These are phyloP conservation scores for Rhododendron kiyosumense DNA, from an alignment of 148 eudicot genomes.

Conservation along the genomic window DNA sequence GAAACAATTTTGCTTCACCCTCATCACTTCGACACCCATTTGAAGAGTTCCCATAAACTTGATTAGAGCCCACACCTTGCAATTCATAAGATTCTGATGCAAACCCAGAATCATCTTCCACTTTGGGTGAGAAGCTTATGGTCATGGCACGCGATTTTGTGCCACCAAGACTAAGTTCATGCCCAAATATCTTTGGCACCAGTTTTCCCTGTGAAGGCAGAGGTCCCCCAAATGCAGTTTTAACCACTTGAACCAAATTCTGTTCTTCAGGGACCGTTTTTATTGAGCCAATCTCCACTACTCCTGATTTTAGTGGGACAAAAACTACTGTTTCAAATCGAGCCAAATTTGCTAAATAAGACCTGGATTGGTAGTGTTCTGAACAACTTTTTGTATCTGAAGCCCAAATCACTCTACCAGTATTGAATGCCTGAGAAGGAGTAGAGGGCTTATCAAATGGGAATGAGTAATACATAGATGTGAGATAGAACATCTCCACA, in stretches of 20 bases:
- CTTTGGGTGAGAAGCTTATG: constrained; percentile 76
- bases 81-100: constrained; percentile 46
- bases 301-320: constrained; percentile 74
- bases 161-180: constrained; percentile 63
- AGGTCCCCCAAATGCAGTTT: constrained; percentile 45
- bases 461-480: constrained; percentile 82
- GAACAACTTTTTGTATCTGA: constrained; percentile 53
- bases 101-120: constrained; percentile 59
- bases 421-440: constrained; percentile 72
- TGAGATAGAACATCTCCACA: constrained; percentile 75
- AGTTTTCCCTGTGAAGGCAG: constrained; percentile 41
- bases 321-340: constrained; percentile 65
- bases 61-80: constrained; percentile 31
- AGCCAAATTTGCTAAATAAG: constrained; percentile 56
- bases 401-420: constrained; percentile 73
- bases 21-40: constrained; percentile 56
- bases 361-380: constrained; percentile 73
- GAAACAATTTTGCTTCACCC: constrained; percentile 42
- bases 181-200: constrained; percentile 66
- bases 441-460: constrained; percentile 62
- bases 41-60: constrained; percentile 62
- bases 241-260: constrained; percentile 49
- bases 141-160: constrained; percentile 54
- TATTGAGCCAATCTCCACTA: constrained; percentile 77
- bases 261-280: constrained; percentile 67